phyloP scores from a whole-genome alignment of 192 early-diverging fungal genomes.

The Coemansia sp. region DNA sequence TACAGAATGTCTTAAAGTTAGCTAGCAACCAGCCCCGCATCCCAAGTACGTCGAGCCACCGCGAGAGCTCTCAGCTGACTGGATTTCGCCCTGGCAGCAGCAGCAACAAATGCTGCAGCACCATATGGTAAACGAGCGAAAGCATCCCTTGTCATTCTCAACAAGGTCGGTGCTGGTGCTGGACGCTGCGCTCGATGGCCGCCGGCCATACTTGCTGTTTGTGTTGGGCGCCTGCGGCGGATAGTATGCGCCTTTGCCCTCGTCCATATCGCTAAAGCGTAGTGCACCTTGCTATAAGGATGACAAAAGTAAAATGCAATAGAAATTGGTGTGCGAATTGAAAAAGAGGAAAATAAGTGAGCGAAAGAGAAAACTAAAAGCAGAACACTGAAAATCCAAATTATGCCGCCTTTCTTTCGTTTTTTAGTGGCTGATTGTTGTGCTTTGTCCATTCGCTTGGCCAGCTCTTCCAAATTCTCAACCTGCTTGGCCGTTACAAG shows the following conservation, averaged over 20 bases:
- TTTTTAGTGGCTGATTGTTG: too few species aligned
- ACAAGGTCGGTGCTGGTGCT: conserved; percentile 22
- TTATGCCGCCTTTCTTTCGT: too few species aligned
- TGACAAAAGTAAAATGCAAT: neutral
- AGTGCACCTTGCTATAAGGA: too few species aligned
- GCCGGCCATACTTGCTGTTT: neutral
- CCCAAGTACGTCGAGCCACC: conserved; percentile 16
- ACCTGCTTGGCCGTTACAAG: too few species aligned
- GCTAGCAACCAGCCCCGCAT: neutral
- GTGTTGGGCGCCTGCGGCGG: neutral
- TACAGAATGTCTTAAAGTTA: neutral
- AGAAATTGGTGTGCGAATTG: neutral
- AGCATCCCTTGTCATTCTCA: conserved; percentile 22
- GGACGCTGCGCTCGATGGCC: conserved; percentile 12
- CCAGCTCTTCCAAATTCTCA: too few species aligned
- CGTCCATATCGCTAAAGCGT: too few species aligned
- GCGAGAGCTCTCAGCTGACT: conserved; percentile 18
- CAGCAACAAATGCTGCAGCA: conserved; percentile 30
- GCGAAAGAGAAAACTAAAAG: too few species aligned
- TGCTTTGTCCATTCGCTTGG: too few species aligned
- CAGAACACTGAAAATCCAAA: too few species aligned
- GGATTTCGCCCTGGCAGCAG: conserved; percentile 25
- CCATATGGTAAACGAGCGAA: conserved; percentile 33
- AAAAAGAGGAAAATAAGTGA: neutral
- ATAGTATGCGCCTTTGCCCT: neutral